Conservation (phyloP, 2,329 filamentous ascomycete species). For the Dactylellina sp. region DNA sequence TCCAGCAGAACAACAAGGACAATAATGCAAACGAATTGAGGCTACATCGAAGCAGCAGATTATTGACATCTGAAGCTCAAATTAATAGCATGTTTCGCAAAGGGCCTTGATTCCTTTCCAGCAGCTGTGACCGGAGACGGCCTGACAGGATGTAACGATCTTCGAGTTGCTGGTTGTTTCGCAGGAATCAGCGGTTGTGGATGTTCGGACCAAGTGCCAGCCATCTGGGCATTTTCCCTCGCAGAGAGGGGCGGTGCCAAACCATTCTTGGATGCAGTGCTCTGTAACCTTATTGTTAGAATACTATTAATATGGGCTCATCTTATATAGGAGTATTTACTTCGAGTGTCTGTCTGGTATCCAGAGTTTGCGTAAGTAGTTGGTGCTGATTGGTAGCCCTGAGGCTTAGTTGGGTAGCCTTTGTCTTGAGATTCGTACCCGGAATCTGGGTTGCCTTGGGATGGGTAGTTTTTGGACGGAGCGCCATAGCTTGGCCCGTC, state of each 20-base stretch:
- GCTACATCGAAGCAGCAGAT: neutral
- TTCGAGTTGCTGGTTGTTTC: conserved; percentile 24
- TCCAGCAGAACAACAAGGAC: too few relatives aligned
- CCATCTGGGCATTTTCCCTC: conserved; percentile 40
- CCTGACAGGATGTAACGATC: conserved; percentile 32
- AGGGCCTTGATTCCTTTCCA: conserved; percentile 40
- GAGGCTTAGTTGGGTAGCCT: too few relatives aligned
- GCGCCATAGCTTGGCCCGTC: neutral
- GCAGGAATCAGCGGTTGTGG: conserved; percentile 19
- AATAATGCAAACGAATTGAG: neutral
- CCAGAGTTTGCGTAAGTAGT: neutral
- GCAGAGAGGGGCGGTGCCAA: conserved; percentile 54
- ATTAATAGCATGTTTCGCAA: conserved; percentile 49
- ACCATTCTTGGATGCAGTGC: conserved; percentile 54
- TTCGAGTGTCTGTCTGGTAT: conserved; percentile 7
- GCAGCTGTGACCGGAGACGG: conserved; percentile 21
- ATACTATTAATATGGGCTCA: neutral
- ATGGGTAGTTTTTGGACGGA: neutral
- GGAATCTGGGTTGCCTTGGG: neutral
- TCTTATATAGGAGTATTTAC: conserved; percentile 12
- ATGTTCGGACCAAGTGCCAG: conserved; percentile 33
- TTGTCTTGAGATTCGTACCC: too few relatives aligned
- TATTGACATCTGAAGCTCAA: neutral
- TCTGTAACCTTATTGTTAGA: conserved; percentile 33
- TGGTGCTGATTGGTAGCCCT: too few relatives aligned